Evolutionary conservation across 2,329 filamentous ascomycete species (phyloP).

Genomic region (Phyllosticta citriasiana): DNA sequence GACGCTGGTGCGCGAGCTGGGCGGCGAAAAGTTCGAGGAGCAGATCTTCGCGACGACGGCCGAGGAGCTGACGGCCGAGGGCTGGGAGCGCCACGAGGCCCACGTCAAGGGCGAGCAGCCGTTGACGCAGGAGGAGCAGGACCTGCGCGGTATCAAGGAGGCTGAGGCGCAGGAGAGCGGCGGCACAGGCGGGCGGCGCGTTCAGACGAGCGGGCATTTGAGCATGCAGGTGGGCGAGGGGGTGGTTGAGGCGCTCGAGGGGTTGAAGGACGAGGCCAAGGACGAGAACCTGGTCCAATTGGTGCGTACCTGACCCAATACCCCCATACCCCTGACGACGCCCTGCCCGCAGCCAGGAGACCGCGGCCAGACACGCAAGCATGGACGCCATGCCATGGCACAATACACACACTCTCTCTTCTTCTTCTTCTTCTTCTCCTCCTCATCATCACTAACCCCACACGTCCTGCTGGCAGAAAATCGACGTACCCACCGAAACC

Average conservation of each 20-base stretch:
- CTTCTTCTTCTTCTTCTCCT: no score
- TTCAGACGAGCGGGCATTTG: constrained; percentile 22
- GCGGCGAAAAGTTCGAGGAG: constrained; percentile 68
- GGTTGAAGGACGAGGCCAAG: constrained; percentile 41
- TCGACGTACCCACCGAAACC: constrained; percentile 59
- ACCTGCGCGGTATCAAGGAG: constrained; percentile 59
- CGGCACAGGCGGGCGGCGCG: constrained; percentile 48
- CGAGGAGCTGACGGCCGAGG: constrained; percentile 57
- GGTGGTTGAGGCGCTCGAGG: constrained; percentile 54
- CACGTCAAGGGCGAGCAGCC: constrained; percentile 55
- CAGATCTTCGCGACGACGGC: constrained; percentile 62
- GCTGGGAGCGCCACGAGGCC: constrained; percentile 63
- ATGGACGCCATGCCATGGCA: neutral
- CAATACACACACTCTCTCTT: neutral
- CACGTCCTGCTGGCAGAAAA: constrained; percentile 54
- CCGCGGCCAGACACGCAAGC: neutral
- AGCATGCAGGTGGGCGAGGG: constrained; percentile 49
- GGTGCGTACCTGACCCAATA: constrained; percentile 36
- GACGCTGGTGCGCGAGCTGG: constrained; percentile 65
- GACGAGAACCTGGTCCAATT: constrained; percentile 51
- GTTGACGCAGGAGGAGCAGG: constrained; percentile 68
- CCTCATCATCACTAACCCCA: constrained; percentile 48
- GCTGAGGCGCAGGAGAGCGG: constrained; percentile 65
- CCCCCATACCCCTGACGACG: constrained; percentile 11
- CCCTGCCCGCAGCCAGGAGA: neutral